Percentiles rank a stretch among this genome's conserved stretches.
These are phyloP conservation scores for Peronospora destructor DNA, from an alignment of 352 stramenopile species.

Conservation along the genomic window DNA sequence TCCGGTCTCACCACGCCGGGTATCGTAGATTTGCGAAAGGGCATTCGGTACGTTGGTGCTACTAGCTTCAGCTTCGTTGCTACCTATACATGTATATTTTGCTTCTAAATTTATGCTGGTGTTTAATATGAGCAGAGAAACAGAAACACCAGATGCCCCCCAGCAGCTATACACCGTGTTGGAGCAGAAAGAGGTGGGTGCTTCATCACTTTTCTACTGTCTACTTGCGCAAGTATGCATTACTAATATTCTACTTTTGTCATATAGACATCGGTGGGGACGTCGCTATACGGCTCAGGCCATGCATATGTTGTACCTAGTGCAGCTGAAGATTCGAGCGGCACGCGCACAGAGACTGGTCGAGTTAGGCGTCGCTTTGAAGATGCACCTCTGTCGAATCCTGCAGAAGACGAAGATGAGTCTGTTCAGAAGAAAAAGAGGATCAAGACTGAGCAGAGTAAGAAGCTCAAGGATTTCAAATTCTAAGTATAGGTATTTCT, in stretches of 20 bases:
- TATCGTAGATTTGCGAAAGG: constrained; percentile 74
- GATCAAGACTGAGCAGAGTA: constrained; percentile 67
- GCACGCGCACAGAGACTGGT: constrained; percentile 39
- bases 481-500: constrained; percentile 45
- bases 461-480: constrained; percentile 84
- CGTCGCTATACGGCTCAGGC: constrained; percentile 64
- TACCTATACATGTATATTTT: background rate
- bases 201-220: background rate
- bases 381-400: constrained; percentile 35
- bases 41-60: constrained; percentile 35
- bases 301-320: constrained; percentile 68
- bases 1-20: constrained; percentile 66
- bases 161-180: constrained; percentile 78
- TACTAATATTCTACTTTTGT: background rate
- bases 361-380: constrained; percentile 67
- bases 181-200: constrained; percentile 59
- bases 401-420: constrained; percentile 47
- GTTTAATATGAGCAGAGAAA: constrained; percentile 32
- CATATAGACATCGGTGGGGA: constrained; percentile 55
- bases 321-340: constrained; percentile 25
- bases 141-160: constrained; percentile 47
- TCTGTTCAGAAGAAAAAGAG: constrained; percentile 65
- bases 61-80: background rate
- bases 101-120: constrained; percentile 1
- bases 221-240: constrained; percentile 3